Conservation (phyloP, 2,329 filamentous ascomycete species). For the Pezicula radicicola region DNA sequence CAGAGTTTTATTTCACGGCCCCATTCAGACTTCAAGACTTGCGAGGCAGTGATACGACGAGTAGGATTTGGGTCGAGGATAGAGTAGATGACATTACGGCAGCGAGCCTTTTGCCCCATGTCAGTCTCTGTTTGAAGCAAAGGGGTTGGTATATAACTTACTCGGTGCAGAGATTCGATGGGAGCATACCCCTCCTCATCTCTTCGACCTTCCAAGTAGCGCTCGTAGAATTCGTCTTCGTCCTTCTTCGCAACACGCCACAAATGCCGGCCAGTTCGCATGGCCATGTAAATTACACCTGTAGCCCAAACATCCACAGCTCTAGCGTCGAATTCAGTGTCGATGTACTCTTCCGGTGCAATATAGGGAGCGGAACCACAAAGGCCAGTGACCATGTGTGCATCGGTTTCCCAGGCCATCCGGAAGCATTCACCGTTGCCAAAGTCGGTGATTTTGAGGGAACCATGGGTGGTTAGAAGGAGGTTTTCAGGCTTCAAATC, state of each 20-base stretch:
- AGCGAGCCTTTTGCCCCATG: slow-evolving; percentile 67
- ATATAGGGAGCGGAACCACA: slow-evolving; percentile 98
- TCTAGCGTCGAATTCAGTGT: slow-evolving; percentile 93
- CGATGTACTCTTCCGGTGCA: slow-evolving; percentile 91
- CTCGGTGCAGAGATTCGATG: slow-evolving; percentile 91
- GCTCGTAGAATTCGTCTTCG: slow-evolving; percentile 94
- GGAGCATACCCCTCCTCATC: slow-evolving; percentile 95
- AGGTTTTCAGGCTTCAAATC: slow-evolving; percentile 97
- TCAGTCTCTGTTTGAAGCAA: slow-evolving; percentile 8
- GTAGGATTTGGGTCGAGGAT: slow-evolving; percentile 93
- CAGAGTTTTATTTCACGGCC: slow-evolving; percentile 96
- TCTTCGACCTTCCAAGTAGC: slow-evolving; percentile 87
- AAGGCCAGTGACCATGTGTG: slow-evolving; percentile 95
- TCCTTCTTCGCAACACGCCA: slow-evolving; percentile 97
- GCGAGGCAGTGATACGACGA: slow-evolving; percentile 89
- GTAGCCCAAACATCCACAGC: slow-evolving; percentile 99
- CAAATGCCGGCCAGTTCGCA: slow-evolving; percentile 92
- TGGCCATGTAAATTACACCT: slow-evolving; percentile 99
- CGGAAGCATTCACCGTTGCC: slow-evolving; percentile 99
- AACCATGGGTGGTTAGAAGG: slow-evolving; percentile 86
- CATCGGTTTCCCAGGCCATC: slow-evolving; percentile 98
- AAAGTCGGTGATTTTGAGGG: slow-evolving; percentile 96
- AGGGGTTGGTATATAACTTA: slow-evolving; percentile 47
- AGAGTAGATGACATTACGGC: slow-evolving; percentile 97
- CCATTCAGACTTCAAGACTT: slow-evolving; percentile 98